Conservation (phyloP, 495 filamentous ascomycete species). For the Aspergillus avenaceus region DNA sequence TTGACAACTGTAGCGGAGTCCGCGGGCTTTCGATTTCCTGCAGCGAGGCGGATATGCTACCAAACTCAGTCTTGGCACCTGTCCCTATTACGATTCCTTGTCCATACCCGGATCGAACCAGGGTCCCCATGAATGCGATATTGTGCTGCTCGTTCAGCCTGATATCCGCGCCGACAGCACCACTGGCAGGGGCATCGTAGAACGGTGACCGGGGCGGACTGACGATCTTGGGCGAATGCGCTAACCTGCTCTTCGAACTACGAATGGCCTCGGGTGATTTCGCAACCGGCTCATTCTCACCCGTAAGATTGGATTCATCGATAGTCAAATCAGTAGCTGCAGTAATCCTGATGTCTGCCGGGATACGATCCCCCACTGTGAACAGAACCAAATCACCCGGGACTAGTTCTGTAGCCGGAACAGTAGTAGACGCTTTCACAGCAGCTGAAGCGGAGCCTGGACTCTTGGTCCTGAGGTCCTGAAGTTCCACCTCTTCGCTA, state of each 20-base stretch:
- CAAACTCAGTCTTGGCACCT: conserved; percentile 89
- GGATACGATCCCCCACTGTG: conserved; percentile 92
- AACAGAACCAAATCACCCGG: conserved; percentile 91
- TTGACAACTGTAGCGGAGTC: conserved; percentile 90
- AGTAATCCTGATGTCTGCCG: conserved; percentile 93
- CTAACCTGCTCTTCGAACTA: conserved; percentile 14
- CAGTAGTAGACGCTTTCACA: conserved; percentile 72
- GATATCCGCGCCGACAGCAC: conserved; percentile 61
- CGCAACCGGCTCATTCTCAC: conserved; percentile 87
- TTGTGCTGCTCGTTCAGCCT: conserved; percentile 66
- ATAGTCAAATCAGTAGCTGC: conserved; percentile 82
- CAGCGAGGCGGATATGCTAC: conserved; percentile 88
- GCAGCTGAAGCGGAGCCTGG: conserved; percentile 45
- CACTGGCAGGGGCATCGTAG: conserved; percentile 57
- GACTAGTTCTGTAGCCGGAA: conserved; percentile 81
- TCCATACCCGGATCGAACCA: conserved; percentile 94
- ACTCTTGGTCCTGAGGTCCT: conserved; percentile 32
- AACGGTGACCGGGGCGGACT: conserved; percentile 51
- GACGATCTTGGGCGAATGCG: conserved; percentile 21
- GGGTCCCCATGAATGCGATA: conserved; percentile 96
- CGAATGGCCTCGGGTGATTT: conserved; percentile 65
- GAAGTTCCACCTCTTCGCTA: conserved; percentile 40
- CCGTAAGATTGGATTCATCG: conserved; percentile 95
- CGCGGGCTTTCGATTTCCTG: conserved; percentile 92
- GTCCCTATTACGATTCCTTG: conserved; percentile 95